phyloP scores from a whole-genome alignment of 1,284 basidiomycete species.

The Testicularia cyperi region DNA sequence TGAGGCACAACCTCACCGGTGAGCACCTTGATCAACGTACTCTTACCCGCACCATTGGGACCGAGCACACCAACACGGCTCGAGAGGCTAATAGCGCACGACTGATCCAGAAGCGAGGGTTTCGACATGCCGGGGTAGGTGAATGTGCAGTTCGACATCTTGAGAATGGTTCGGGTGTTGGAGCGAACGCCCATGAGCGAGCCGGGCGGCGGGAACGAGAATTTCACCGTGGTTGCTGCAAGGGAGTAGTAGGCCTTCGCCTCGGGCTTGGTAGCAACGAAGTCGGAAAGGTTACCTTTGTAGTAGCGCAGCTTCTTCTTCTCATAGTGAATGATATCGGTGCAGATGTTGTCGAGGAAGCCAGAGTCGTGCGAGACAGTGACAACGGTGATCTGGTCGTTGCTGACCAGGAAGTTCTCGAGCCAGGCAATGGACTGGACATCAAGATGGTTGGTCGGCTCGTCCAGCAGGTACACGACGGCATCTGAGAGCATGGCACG shows the following conservation, averaged over 20 bases:
- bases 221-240: conserved; percentile 90
- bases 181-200: conserved; percentile 96
- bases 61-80: conserved; percentile 62
- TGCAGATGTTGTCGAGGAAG: conserved; percentile 94
- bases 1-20: conserved; percentile 94
- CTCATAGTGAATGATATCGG: conserved; percentile 98
- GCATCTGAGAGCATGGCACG: conserved; percentile 64
- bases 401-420: conserved; percentile 71
- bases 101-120: conserved; percentile 84
- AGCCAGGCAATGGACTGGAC: conserved; percentile 89
- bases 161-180: conserved; percentile 93
- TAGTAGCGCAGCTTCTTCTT: conserved; percentile 95
- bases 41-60: conserved; percentile 62
- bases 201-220: conserved; percentile 93
- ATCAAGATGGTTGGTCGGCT: conserved; percentile 79
- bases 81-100: conserved; percentile 85
- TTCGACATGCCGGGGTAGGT: conserved; percentile 84
- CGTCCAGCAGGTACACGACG: conserved; percentile 84
- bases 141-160: conserved; percentile 87
- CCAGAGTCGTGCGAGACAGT: conserved; percentile 98
- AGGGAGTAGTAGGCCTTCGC: conserved; percentile 97
- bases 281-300: conserved; percentile 86
- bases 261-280: conserved; percentile 87
- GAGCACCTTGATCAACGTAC: conserved; percentile 93
- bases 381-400: conserved; percentile 71